Evolutionary conservation across 345 rosid genomes (phyloP), one percentile per base, ranked within the genome.

Genomic region (Leavenworthia alabamica): DNA sequence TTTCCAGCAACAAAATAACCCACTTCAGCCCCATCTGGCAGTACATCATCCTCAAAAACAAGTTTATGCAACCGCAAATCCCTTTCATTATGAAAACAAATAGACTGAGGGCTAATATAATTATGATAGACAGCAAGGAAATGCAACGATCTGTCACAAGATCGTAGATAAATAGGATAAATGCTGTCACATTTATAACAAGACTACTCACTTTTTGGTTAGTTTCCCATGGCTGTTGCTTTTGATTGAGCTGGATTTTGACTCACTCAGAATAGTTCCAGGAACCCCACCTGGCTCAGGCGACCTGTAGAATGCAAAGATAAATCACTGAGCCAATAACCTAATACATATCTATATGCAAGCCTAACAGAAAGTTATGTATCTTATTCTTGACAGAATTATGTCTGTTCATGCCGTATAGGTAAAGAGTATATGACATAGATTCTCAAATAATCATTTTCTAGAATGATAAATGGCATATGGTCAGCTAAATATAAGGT

Each of bases 11-110:
- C 77, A 59, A 80, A 89, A 78, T 92, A 89, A 26, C 82, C 90
- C 35, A 92, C 81, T 81, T 92, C 96, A 16, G 96, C 74, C 75
- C 98, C 98, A 73, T 92, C 95, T 17, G 84, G 87, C 73, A 92
- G 77, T 43, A 82, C 71, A 69, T 83, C 84, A 68, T 82, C 92
- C 77, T 89, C 96, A 66, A 92, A 92, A 31, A 86, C 97, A 67
- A 85, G 69, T 65, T 82, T 92, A 67, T 92, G 98, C 80, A 85
- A 70, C 68, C 96, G 81, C 73, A 80, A 53, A 75, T 92, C 98
- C 84, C 97, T 92, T 52, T 49, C 22, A 68, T 62, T 65, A 68
- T n/a, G 13, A 15, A 26, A 66, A 26, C 36, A 60, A 32, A 67
- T 33, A 46, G 27, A 49, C 19, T 42, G 8, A 62, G 50, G 43